Evolutionary conservation across 345 rosid species (phyloP), one percentile per base, ranked within the genome.

Genomic region (Sonneratia caseolaris): DNA sequence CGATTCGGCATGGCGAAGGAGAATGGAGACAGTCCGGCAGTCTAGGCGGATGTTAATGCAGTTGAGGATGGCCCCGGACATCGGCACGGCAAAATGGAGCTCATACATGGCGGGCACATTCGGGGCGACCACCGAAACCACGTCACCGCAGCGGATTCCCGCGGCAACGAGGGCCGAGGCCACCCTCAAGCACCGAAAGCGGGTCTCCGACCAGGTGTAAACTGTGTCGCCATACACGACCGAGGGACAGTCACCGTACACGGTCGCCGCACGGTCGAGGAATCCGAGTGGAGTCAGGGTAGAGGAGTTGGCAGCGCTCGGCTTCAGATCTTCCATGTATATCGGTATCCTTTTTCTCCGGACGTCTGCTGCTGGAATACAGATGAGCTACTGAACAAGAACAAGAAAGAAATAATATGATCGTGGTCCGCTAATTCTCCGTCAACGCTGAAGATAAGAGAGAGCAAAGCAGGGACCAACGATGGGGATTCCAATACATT

Each of bases 21-120:
- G 87, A 22, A 85, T 37, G 49, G 93, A 89, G 73, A 91, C 69
- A 0, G 92, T 89, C 47, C 91, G 87, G 3, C 90, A 79, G 68
- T 93, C 98, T 9, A 93, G 93, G 36, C 98, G 97, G n/a, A 86
- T 84, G 81, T 93, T 93, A 87, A 93, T 71, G 82, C 71, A 79
- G 84, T 91, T 90, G 73, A 91, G 90, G 71, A 93, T 56, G 18
- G 96, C 96, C 12, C 97, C 97, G 49, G 88, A 11, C 89, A 90
- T 84, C 49, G 97, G 97, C 8, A 90, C 88, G 21, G 95, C 92
- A 67, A 93, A 89, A 21, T 90, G 98, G 61, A 89, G 91, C 93
- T 93, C 98, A 76, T 93, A 89, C 93, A 89, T 90, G 74, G 88
- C 86, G 24, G 97, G 89, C 53, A 80, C 76, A 64, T 86, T 93